Evolutionary conservation across 148 eudicot genomes (phyloP), one percentile per base, ranked within the genome.

Genomic region (Oxyria digyna): DNA sequence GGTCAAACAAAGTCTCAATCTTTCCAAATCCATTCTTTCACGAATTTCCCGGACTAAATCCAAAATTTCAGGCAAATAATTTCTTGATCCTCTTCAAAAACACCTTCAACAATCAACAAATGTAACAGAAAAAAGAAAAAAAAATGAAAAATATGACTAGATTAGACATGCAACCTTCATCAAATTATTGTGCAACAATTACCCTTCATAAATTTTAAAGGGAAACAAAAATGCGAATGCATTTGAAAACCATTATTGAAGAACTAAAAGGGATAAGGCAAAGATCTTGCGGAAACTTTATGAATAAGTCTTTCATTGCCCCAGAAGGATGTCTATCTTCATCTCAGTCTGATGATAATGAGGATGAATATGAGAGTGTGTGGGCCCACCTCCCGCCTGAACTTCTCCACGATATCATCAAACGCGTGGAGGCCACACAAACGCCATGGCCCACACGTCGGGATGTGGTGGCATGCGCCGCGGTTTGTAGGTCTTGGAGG

Each of bases 301-400:
- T 75, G 77, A 74, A 77, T 42, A 74, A 71, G 42, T 79, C 81
- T 0, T 70, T 74, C 70, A 71, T 79, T 31, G 79, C 78, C 24
- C 76, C 83, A 1, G 88, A 77, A 62, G 69, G 75, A 18, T 70
- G 45, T 24, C n/a, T 70, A 9, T 71, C 72, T 21, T 42, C 74
- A 24, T 55, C 77, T 66, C 26, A 5, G 3, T 4, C 11, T 8
- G 43, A 66, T 37, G 43, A 8, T n/a, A 29, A 45, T 50, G 57
- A 13, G 12, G 31, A 52, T 37, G 29, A 32, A 35, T 27, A 72
- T 6, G 54, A 67, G 38, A 78, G 82, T 74, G 64, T 23, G 65
- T 85, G 89, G 89, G 79, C 82, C 2, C 75, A 74, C 69, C 57
- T 85, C 74, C 89, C 84, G 10, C 69, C 74, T 26, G 89, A 85